Evolutionary conservation across 306 rosid species (phyloP).

Genomic region (Astragalus membranaceus): DNA sequence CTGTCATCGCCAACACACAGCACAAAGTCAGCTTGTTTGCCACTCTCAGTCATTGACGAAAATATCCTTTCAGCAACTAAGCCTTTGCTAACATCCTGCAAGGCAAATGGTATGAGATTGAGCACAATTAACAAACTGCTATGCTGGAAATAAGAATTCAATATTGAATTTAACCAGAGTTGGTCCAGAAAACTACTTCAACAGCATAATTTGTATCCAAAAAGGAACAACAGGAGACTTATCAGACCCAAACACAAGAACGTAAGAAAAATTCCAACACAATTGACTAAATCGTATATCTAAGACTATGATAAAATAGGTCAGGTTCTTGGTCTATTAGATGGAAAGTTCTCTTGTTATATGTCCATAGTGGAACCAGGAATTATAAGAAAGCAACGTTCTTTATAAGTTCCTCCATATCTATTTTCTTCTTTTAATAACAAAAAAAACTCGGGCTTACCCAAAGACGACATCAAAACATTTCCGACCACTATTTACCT

Average conservation of each 20-base stretch:
- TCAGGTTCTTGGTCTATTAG: background rate
- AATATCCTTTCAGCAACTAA: constrained; percentile 63
- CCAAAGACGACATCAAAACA: background rate
- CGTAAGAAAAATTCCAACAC: background rate
- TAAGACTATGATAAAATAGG: background rate
- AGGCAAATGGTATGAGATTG: background rate
- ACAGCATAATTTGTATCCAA: background rate
- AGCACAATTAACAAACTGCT: too few relatives aligned
- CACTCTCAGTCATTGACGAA: constrained; percentile 51
- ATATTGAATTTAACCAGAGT: background rate
- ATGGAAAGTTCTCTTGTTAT: background rate
- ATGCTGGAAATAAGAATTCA: too few relatives aligned
- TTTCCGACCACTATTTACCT: background rate
- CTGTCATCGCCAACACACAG: constrained; percentile 82
- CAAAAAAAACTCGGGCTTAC: background rate
- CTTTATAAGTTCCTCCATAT: background rate
- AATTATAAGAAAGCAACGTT: background rate
- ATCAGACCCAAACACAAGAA: background rate
- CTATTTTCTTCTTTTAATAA: background rate
- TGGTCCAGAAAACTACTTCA: background rate
- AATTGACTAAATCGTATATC: background rate
- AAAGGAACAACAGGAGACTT: background rate
- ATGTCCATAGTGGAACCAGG: background rate
- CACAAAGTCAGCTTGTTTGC: constrained; percentile 69
- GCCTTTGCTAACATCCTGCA: constrained; percentile 80